Evolutionary conservation across 176 grass and related monocot species (phyloP).

Genomic region (Carex pumila): DNA sequence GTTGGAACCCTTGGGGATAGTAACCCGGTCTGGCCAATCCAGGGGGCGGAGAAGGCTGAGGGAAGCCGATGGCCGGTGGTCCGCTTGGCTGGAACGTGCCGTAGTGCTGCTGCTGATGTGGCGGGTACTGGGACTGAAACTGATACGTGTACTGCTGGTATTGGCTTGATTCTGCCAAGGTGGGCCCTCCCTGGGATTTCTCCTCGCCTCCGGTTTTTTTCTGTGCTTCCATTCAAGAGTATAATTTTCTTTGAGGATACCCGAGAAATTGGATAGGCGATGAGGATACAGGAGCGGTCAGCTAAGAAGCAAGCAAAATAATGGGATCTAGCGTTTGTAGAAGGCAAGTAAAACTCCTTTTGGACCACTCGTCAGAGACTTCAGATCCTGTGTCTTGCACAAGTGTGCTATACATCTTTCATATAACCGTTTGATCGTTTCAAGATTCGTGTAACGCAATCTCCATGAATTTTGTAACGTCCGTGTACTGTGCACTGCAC

Average conservation of each 20-base stretch:
- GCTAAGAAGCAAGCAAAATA: too few relatives aligned
- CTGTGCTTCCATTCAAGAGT: neutral
- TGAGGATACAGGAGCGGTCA: neutral
- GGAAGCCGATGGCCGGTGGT: slow-evolving; percentile 20
- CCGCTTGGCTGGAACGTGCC: slow-evolving; percentile 22
- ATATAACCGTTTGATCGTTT: too few relatives aligned
- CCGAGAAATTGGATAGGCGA: neutral
- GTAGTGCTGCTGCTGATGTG: slow-evolving; percentile 16
- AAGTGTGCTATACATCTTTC: too few relatives aligned
- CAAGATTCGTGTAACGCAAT: too few relatives aligned
- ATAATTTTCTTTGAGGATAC: too few relatives aligned
- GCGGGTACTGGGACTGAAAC: neutral
- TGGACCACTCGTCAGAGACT: too few relatives aligned
- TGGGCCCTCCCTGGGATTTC: slow-evolving; percentile 11
- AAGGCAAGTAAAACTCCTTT: too few relatives aligned
- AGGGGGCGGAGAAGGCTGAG: slow-evolving; percentile 15
- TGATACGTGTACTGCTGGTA: slow-evolving; percentile 2
- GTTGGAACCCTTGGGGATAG: slow-evolving; percentile 10
- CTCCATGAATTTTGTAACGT: too few relatives aligned
- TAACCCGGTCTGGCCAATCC: neutral
- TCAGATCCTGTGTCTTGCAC: too few relatives aligned
- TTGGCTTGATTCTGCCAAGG: neutral
- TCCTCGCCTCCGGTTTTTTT: slow-evolving; percentile 13
- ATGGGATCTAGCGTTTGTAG: too few relatives aligned
- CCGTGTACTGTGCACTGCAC: too few relatives aligned